Conservation (phyloP, 306 rosid genomes). For the Casuarina cunninghamiana region DNA sequence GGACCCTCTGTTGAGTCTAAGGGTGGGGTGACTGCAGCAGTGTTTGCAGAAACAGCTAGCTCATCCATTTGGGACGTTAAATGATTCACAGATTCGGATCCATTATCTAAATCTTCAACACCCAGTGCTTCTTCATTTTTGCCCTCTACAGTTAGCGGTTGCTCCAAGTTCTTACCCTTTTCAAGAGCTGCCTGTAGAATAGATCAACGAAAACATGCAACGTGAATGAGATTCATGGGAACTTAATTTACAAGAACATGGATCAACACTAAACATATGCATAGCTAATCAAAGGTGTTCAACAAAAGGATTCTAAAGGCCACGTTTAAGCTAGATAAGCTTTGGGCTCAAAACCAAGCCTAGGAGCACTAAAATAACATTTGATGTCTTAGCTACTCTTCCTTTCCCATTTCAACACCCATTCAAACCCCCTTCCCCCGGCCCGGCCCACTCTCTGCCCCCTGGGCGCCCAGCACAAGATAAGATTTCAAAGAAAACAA, state of each 20-base stretch:
- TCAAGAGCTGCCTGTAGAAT: conserved; percentile 71
- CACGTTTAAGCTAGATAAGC: neutral
- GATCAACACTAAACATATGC: neutral
- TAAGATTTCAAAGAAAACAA: no score
- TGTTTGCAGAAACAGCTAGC: conserved; percentile 56
- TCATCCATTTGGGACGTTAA: conserved; percentile 61
- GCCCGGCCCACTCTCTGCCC: no score
- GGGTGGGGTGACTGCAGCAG: conserved; percentile 42
- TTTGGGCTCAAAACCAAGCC: neutral
- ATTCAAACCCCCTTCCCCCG: no score
- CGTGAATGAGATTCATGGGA: neutral
- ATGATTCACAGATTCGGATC: conserved; percentile 38
- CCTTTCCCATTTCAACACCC: no score
- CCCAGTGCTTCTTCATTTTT: conserved; percentile 30
- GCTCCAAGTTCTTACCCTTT: conserved; percentile 51
- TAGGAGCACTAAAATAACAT: no score
- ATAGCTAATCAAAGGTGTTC: neutral
- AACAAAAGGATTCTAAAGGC: neutral
- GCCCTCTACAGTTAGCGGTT: conserved; percentile 38
- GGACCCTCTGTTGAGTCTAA: conserved; percentile 48
- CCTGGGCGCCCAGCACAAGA: no score
- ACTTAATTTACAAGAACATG: neutral
- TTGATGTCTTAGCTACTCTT: no score
- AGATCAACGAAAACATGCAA: conserved; percentile 10
- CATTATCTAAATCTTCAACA: conserved; percentile 20